Base-by-base conservation (phyloP, 768 basidiomycete genomes). In the Serendipita vermifera region DNA sequence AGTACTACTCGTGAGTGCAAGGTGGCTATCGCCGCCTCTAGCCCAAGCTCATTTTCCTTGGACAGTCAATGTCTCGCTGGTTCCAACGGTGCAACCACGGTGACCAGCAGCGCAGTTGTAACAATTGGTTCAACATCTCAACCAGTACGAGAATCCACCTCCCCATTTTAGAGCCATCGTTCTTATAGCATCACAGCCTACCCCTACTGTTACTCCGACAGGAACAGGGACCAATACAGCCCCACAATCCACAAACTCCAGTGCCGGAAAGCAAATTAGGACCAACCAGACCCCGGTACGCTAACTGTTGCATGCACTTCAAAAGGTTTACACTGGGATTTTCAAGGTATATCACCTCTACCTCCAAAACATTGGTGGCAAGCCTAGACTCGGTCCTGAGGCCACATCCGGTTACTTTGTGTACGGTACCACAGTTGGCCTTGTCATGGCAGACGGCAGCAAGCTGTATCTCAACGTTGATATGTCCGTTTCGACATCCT, bases 301-400 rank as follows among this genome's bases (percentile, higher is more conserved):
- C 9, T n/a, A 36, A 9, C 35, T 9, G 35, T 9, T 9, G 9
- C 35, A 9, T 9, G 9, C 35, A 9, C n/a, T 36, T 36, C 35
- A 36, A 9, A 36, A n/a, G 9, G 35, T n/a, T 9, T 9, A 9
- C 9, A 36, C 35, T 36, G 35, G n/a, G 9, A 36, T n/a, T 9
- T 9, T 36, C 9, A 9, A 36, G 35, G 76, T 77, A 5, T 80
- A 67, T 59, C 78, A 80, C 62, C 75, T 78, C 63, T 80, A 80
- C 64, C 70, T 80, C 22, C 78, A 79, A 36, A 9, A 9, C 35
- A n/a, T 36, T 36, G 35, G n/a, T 36, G 77, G 76, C 33, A 66
- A 66, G 22, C 75, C 77, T 7, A 69, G 72, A 13, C 73, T 80
- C 14, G 78, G 78, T 9, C 76, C 77, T 11, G 77, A 77, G 64